Conservation (phyloP, 2,329 filamentous ascomycete genomes). For the Pseudogymnoascus sp. region DNA sequence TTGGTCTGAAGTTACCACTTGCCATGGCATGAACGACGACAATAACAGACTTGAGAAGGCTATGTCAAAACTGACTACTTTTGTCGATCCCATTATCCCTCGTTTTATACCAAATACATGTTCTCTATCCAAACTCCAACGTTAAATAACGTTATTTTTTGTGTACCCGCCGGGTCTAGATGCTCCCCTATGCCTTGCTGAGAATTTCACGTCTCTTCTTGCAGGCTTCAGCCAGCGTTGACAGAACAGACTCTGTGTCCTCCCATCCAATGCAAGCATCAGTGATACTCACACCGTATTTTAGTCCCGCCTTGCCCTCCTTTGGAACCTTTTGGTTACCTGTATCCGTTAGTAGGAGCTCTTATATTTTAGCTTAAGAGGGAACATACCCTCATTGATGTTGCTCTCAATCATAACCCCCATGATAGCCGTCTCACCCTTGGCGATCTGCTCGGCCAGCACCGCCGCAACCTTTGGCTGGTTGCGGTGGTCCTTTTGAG, state of each 20-base stretch:
- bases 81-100: conserved; percentile 3
- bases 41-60: conserved; percentile 1
- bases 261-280: conserved; percentile 96
- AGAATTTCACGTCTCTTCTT: conserved; percentile 44
- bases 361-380: background rate
- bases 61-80: conserved; percentile 3
- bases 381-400: conserved; percentile 71
- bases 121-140: conserved; percentile 3
- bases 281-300: conserved; percentile 94
- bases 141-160: conserved; percentile 1
- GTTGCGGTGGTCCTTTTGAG: conserved; percentile 91
- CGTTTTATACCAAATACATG: conserved; percentile 10
- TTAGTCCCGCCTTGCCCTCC: conserved; percentile 74
- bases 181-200: background rate
- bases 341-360: conserved; percentile 26
- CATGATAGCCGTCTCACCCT: conserved; percentile 80
- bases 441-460: conserved; percentile 74
- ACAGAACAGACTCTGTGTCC: conserved; percentile 72
- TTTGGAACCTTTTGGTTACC: conserved; percentile 84
- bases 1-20: conserved; percentile 69
- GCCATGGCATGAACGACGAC: conserved; percentile 44
- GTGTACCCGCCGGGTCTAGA: background rate
- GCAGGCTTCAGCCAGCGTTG: conserved; percentile 70
- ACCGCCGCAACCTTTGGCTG: conserved; percentile 84
- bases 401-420: conserved; percentile 99